A percentile compares a stretch with the other conserved stretches of the same genome.
phyloP scores from a whole-genome alignment of 2,329 filamentous ascomycete species.

The Xenoacremonium recifei region DNA sequence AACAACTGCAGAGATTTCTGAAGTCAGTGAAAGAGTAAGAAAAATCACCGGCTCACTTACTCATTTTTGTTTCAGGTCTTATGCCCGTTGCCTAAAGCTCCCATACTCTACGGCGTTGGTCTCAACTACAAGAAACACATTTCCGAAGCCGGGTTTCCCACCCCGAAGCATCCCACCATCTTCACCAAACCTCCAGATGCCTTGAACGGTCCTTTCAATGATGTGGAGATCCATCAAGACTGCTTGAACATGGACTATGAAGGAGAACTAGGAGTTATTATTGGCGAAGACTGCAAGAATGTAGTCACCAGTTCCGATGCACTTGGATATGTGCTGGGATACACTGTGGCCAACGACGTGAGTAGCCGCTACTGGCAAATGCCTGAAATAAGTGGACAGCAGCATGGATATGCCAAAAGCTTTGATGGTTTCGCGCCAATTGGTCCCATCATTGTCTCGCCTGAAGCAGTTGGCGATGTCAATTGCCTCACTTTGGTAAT shows the following conservation, averaged over 20 bases:
- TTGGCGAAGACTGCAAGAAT: conserved; percentile 5
- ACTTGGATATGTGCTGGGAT: background rate
- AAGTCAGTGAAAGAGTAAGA: background rate
- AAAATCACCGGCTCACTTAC: background rate
- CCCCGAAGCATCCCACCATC: conserved; percentile 1
- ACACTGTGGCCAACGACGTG: conserved; percentile 3
- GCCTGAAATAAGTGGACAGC: conserved; percentile 4
- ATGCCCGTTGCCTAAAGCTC: background rate
- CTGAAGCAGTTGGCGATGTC: background rate
- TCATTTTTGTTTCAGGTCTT: background rate
- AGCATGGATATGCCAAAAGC: conserved; percentile 7
- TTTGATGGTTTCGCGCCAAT: conserved; percentile 6
- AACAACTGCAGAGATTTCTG: conserved; percentile 1
- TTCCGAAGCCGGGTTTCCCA: conserved; percentile 3
- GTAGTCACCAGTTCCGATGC: background rate
- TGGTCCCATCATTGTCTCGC: conserved; percentile 3
- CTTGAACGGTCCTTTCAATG: conserved; percentile 1
- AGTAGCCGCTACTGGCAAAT: conserved; percentile 5
- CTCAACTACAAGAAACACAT: conserved; percentile 6
- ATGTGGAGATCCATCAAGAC: background rate
- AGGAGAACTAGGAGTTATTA: conserved; percentile 2
- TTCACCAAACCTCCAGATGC: conserved; percentile 6
- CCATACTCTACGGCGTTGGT: conserved; percentile 4
- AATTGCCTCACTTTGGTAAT: background rate
- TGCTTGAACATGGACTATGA: conserved; percentile 6